Conservation (phyloP, 768 basidiomycete species). For the Auricularia sp. region DNA sequence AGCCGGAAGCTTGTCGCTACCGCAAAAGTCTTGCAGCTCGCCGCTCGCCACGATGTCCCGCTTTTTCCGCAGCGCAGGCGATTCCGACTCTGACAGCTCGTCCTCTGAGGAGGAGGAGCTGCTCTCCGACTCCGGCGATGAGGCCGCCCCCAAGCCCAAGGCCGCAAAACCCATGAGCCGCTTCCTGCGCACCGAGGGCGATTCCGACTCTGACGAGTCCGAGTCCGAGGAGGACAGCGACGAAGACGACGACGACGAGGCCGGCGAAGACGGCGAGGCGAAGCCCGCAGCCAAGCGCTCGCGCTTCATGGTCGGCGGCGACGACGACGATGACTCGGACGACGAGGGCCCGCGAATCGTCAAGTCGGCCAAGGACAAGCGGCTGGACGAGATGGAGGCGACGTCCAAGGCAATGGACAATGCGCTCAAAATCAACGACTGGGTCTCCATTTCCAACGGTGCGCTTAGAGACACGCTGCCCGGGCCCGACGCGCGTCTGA, state of each 20-base stretch:
- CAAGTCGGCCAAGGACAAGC: constrained; percentile 84
- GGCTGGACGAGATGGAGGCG: constrained; percentile 90
- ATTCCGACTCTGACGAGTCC: constrained; percentile 37
- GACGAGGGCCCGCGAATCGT: constrained; percentile 58
- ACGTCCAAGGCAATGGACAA: constrained; percentile 90
- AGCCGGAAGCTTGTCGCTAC: too few species aligned
- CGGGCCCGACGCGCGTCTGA: background rate
- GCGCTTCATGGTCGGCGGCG: constrained; percentile 26
- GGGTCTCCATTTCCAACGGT: constrained; percentile 88
- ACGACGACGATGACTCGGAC: constrained; percentile 51
- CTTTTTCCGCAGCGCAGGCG: constrained; percentile 80
- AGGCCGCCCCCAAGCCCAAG: constrained; percentile 34
- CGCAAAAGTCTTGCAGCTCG: too few species aligned
- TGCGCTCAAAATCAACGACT: constrained; percentile 92
- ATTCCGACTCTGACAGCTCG: constrained; percentile 67
- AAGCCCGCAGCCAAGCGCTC: constrained; percentile 31
- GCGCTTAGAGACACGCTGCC: constrained; percentile 15
- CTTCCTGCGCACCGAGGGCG: constrained; percentile 57
- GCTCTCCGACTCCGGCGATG: constrained; percentile 61
- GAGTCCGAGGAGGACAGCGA: constrained; percentile 52
- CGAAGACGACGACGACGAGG: constrained; percentile 47
- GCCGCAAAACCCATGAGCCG: constrained; percentile 61
- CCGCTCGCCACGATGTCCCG: constrained; percentile 52
- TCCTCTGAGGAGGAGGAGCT: constrained; percentile 53
- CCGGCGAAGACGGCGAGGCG: constrained; percentile 48